These are phyloP conservation scores for Lophiostoma macrostomum DNA, from an alignment of 495 filamentous ascomycete genomes.

Conservation along the genomic window DNA sequence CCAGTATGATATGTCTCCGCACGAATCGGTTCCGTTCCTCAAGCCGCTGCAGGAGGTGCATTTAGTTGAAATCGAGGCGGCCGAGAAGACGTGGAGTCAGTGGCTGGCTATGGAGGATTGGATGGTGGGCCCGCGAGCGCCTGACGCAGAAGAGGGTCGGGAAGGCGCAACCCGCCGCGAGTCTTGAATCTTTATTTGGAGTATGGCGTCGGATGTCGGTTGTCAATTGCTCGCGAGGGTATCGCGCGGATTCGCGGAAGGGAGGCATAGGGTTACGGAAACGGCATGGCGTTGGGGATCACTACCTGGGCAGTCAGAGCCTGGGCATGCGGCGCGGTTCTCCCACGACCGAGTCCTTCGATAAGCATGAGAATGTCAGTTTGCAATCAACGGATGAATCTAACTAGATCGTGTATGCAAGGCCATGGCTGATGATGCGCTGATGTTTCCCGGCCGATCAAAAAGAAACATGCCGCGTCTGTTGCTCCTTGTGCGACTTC, in stretches of 20 bases:
- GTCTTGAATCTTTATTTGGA: constrained; percentile 27
- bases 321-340: background rate
- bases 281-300: constrained; percentile 28
- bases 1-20: constrained; percentile 77
- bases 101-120: constrained; percentile 95
- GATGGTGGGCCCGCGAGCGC: constrained; percentile 74
- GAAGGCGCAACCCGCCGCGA: constrained; percentile 15
- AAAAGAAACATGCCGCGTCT: too few species aligned
- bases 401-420: too few species aligned
- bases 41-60: constrained; percentile 70
- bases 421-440: too few species aligned
- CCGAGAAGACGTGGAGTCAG: constrained; percentile 78
- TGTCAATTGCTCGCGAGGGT: constrained; percentile 1
- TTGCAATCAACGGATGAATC: too few species aligned
- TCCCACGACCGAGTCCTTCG: background rate
- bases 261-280: constrained; percentile 6
- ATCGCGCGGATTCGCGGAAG: constrained; percentile 2
- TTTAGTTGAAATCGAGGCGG: constrained; percentile 76
- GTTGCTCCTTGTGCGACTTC: too few species aligned
- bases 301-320: too few species aligned
- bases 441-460: too few species aligned
- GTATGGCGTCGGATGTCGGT: constrained; percentile 20
- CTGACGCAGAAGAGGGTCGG: constrained; percentile 38
- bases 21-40: constrained; percentile 83
- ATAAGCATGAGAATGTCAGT: too few species aligned